Evolutionary conservation across 345 rosid species (phyloP), one percentile per base, ranked within the genome.

Genomic region (Eucalyptus virginea): DNA sequence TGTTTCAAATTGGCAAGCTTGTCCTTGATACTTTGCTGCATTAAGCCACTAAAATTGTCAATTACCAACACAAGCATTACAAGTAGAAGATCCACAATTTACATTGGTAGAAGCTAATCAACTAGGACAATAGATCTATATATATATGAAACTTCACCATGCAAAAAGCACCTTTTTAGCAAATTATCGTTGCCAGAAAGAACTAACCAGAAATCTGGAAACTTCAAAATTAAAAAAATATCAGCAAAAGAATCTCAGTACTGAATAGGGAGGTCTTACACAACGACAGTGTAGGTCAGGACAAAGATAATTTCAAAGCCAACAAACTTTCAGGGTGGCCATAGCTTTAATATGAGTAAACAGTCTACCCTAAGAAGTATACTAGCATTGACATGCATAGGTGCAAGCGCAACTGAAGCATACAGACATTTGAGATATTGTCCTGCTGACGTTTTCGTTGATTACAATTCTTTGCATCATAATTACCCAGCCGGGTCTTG

Each of bases 21-120:
- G 93, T 98, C 99, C 89, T 94, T 91, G 89, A 97, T 96, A 91
- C 99, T 98, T 90, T 91, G 93, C 99, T 98, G 96, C 91, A 90
- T 92, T 30, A 92, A 83, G 67, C 50, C 72, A 32, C 24, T 40
- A 21, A 77, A 77, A 40, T 40, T 77, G 47, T 77, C 30, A 40
- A 77, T 21, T 77, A 77, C 42, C 83, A 40, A 77, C 47, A 18
- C 81, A 18, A 21, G 83, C 47, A 77, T 77, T 42, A 21, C 30
- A 37, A 37, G 45, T 72, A 72, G 15, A 77, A 77, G 83, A 21
- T 77, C 47, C 47, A 40, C 83, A 77, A 77, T 21, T 34, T 72
- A 34, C 81, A 72, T 72, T 34, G 44, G 44, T 34, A 34, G 81
- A 72, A 72, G 81, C 81, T 17, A 69, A 34, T 32, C 42, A 69